Base-by-base conservation (phyloP, 805 yeast species). In the Nakazawaea ishiwadae region DNA sequence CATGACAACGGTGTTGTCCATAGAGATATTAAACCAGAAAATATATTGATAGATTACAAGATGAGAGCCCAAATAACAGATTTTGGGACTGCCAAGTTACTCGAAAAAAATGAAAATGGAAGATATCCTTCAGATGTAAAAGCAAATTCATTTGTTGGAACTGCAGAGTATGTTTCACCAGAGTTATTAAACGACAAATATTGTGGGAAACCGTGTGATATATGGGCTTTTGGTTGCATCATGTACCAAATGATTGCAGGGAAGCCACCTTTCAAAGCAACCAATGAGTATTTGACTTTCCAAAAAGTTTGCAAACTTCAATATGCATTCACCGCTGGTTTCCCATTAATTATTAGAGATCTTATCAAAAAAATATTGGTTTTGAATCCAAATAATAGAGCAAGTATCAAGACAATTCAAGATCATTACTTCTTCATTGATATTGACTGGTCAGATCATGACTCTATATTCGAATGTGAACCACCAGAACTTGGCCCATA, bases 81-180 rank as follows among this genome's bases (percentile, higher is more conserved):
- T 63, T 85, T 85, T 58, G 95, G 95, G 19, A 85, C 95, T 0
- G 95, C 95, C 0, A 79, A 81, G 50, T 60, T 85, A 35, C 59
- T 85, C 21, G 86, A 82, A n/a, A 64, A 64, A 26, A 67, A 66
- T 18, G 67, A 59, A 2, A 61, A 69, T n/a, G 79, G 74, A 29
- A 65, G 61, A 8, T 84, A 78, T 53, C 89, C 90, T 8, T 54
- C 71, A 12, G 83, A 83, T 51, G 77, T 79, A 1, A 70, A 79
- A 51, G 89, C 93, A 0, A 81, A 75, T 49, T 84, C 93, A 0
- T 85, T 85, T 62, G 95, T 91, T 3, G 99, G 99, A 0, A 91
- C 99, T 1, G 98, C 98, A 0, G 97, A 90, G 56, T 90, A 90
- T 55, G 96, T 93, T 2, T 82, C 96, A 0, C 99, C 95, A 0